Evolutionary conservation across 306 rosid genomes (phyloP).

Genomic region (Aeschynomene evenia): DNA sequence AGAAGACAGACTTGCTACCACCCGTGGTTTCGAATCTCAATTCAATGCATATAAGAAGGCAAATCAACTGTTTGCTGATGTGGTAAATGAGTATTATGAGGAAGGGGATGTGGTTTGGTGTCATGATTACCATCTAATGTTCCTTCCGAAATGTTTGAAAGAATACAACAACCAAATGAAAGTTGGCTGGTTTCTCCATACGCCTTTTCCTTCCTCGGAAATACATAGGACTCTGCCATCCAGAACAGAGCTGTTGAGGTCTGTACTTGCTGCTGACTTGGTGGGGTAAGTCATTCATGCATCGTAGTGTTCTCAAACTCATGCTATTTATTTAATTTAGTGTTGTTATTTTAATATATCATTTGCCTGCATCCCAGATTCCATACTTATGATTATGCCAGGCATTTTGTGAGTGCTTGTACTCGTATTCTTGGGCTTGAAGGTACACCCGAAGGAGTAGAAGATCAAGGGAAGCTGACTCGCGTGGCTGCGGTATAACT

Average conservation of each 20-base stretch:
- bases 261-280: slow-evolving; percentile 93
- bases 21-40: slow-evolving; percentile 89
- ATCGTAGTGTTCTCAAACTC: slow-evolving; percentile 1
- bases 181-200: slow-evolving; percentile 99
- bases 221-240: slow-evolving; percentile 92
- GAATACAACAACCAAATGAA: slow-evolving; percentile 73
- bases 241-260: slow-evolving; percentile 77
- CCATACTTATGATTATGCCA: slow-evolving; percentile 96
- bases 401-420: slow-evolving; percentile 98
- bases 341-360: slow-evolving; percentile 4
- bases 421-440: slow-evolving; percentile 96
- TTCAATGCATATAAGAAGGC: slow-evolving; percentile 94
- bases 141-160: slow-evolving; percentile 89
- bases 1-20: slow-evolving; percentile 95
- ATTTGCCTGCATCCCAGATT: slow-evolving; percentile 55
- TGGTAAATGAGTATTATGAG: slow-evolving; percentile 76
- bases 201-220: slow-evolving; percentile 99
- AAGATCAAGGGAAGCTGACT: slow-evolving; percentile 93
- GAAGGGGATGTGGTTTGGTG: slow-evolving; percentile 98
- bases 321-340: background rate
- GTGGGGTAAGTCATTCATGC: slow-evolving; percentile 74
- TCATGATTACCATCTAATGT: slow-evolving; percentile 97
- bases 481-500: slow-evolving; percentile 91
- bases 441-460: slow-evolving; percentile 98
- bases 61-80: slow-evolving; percentile 91